Evolutionary conservation across 768 basidiomycete genomes (phyloP).

Genomic region (Cubamyces lactineus): DNA sequence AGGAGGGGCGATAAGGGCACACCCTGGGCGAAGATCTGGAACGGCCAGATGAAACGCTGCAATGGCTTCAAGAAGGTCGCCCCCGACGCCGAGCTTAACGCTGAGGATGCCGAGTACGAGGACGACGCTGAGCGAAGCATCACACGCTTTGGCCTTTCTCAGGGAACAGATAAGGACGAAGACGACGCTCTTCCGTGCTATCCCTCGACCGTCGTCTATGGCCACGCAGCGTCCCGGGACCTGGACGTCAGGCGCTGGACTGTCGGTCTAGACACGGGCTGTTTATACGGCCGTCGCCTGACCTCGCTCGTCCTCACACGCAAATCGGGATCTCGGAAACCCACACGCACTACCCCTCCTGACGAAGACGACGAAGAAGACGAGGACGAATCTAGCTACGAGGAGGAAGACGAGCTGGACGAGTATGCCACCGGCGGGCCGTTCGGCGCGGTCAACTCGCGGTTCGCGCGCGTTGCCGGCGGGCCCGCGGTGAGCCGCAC

Average conservation of each 20-base stretch:
- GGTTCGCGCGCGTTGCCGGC: slow-evolving; percentile 13
- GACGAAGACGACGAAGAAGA: slow-evolving; percentile 28
- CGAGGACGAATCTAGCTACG: slow-evolving; percentile 30
- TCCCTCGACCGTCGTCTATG: slow-evolving; percentile 83
- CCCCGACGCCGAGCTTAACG: not conserved
- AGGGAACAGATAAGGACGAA: slow-evolving; percentile 17
- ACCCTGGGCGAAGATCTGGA: slow-evolving; percentile 82
- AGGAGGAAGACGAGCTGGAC: slow-evolving; percentile 32
- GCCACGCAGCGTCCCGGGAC: slow-evolving; percentile 79
- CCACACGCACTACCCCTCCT: not conserved
- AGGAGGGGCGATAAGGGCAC: slow-evolving; percentile 53
- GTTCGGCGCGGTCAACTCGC: slow-evolving; percentile 17
- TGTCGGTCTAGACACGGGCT: slow-evolving; percentile 86
- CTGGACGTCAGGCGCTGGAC: slow-evolving; percentile 84
- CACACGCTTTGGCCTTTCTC: not conserved
- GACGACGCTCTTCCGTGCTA: slow-evolving; percentile 55
- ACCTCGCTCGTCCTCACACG: slow-evolving; percentile 67
- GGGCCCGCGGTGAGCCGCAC: slow-evolving; percentile 19
- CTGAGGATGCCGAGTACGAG: slow-evolving; percentile 23
- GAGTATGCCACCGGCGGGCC: slow-evolving; percentile 23
- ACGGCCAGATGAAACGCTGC: slow-evolving; percentile 61
- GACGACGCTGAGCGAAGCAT: slow-evolving; percentile 13
- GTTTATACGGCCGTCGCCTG: slow-evolving; percentile 67
- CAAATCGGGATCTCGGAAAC: not conserved
- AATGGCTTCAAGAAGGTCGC: slow-evolving; percentile 44